A percentile compares a stretch with the other conserved stretches of the same genome.
Conservation (phyloP, 1,284 basidiomycete genomes). For the Pascua sp. region DNA sequence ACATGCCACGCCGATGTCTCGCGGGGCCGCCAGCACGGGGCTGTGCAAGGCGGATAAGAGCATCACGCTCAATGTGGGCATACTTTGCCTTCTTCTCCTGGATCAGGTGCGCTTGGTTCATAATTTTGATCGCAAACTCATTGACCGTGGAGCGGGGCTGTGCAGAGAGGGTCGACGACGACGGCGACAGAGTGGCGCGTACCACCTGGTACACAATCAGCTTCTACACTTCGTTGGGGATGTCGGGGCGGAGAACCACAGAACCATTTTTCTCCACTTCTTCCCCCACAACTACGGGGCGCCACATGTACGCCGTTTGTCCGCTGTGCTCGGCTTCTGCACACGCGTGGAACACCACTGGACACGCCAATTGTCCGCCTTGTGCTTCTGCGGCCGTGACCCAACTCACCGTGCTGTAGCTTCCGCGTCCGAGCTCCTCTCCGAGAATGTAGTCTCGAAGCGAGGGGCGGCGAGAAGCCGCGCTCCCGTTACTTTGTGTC, state of each 20-base stretch:
- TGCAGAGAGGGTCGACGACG: neutral
- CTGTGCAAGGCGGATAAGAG: slow-evolving; percentile 51
- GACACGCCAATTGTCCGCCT: too few species aligned
- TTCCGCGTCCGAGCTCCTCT: slow-evolving; percentile 48
- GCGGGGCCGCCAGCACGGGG: slow-evolving; percentile 17
- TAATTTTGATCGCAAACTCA: slow-evolving; percentile 54
- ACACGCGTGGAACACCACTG: too few species aligned
- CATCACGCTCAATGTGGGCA: slow-evolving; percentile 55
- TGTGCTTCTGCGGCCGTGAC: too few species aligned
- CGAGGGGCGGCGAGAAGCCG: slow-evolving; percentile 23
- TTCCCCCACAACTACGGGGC: too few species aligned
- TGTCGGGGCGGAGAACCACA: too few species aligned
- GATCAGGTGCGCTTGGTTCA: slow-evolving; percentile 53
- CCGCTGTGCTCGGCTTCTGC: too few species aligned
- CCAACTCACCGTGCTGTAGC: slow-evolving; percentile 45
- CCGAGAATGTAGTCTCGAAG: slow-evolving; percentile 44
- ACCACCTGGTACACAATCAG: slow-evolving; percentile 2
- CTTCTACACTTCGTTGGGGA: neutral
- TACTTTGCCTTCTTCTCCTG: slow-evolving; percentile 56
- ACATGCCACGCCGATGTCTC: slow-evolving; percentile 20
- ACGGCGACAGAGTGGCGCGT: slow-evolving; percentile 1
- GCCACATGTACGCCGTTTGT: too few species aligned
- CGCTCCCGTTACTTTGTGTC: slow-evolving; percentile 19
- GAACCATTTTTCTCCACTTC: too few species aligned
- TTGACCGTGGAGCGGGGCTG: neutral